These are phyloP conservation scores for Debaryomyces sp. DNA, from an alignment of 1,139 yeast genomes.

Conservation along the genomic window DNA sequence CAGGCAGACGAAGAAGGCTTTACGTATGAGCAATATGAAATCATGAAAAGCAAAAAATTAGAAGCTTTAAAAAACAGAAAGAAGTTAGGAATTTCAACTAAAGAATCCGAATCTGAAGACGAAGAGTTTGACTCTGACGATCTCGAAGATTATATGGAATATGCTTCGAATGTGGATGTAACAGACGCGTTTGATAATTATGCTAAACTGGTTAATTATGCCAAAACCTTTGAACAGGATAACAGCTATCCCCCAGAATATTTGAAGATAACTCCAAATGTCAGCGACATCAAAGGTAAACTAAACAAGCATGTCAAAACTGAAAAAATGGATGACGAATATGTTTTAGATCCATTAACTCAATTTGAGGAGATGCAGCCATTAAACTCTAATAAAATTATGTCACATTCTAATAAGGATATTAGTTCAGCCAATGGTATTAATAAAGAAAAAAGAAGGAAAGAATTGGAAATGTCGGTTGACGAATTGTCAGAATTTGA, in stretches of 20 bases:
- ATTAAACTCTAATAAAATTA: conserved; percentile 9
- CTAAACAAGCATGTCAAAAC: neutral
- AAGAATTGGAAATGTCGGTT: conserved; percentile 20
- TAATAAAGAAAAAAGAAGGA: conserved; percentile 29
- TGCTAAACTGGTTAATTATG: conserved; percentile 3
- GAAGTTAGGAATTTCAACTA: neutral
- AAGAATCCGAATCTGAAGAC: conserved; percentile 1
- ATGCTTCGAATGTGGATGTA: conserved; percentile 16
- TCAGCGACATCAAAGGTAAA: conserved; percentile 11
- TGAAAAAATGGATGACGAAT: conserved; percentile 1
- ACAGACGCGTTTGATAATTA: conserved; percentile 15
- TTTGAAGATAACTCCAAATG: conserved; percentile 8
- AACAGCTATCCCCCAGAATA: conserved; percentile 9
- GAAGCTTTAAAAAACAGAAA: neutral
- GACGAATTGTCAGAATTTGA: conserved; percentile 20
- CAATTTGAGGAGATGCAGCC: conserved; percentile 7
- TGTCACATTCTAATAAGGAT: conserved; percentile 21
- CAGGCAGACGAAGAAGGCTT: conserved; percentile 43
- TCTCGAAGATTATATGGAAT: conserved; percentile 14
- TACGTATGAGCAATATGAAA: conserved; percentile 19
- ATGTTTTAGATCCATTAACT: conserved; percentile 1
- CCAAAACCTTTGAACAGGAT: neutral
- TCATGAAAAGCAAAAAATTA: conserved; percentile 8
- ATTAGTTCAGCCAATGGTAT: conserved; percentile 27
- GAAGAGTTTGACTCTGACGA: conserved; percentile 10